Evolutionary conservation across 768 basidiomycete genomes (phyloP).

Genomic region (Suillus alpinus): DNA sequence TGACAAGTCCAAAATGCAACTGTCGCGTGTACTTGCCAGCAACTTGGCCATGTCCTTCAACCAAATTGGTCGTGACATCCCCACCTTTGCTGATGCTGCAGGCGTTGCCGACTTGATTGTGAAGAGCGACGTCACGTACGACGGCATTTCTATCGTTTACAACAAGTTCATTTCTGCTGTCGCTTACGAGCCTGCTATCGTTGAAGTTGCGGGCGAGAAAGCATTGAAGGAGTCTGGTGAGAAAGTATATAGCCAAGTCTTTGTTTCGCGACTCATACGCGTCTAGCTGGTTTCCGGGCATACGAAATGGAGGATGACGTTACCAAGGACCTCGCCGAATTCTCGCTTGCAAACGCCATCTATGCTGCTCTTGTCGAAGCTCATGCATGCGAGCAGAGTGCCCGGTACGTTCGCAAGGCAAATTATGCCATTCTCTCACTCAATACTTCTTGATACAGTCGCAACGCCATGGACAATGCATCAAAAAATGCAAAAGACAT

Average conservation of each 20-base stretch:
- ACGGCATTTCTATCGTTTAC: slow-evolving; percentile 77
- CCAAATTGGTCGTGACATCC: slow-evolving; percentile 96
- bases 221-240: slow-evolving; percentile 77
- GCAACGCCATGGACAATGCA: slow-evolving; percentile 99
- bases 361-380: slow-evolving; percentile 92
- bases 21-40: slow-evolving; percentile 59
- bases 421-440: neutral
- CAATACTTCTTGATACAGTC: slow-evolving; percentile 35
- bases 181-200: slow-evolving; percentile 76
- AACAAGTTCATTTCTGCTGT: slow-evolving; percentile 88
- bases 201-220: slow-evolving; percentile 80
- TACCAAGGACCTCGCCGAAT: slow-evolving; percentile 91
- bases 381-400: slow-evolving; percentile 92
- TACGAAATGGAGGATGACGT: slow-evolving; percentile 99
- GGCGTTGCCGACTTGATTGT: slow-evolving; percentile 91
- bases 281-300: slow-evolving; percentile 79
- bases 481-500: slow-evolving; percentile 98
- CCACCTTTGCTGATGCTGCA: slow-evolving; percentile 94
- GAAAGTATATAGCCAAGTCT: slow-evolving; percentile 27
- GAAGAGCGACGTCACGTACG: slow-evolving; percentile 82
- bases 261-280: slow-evolving; percentile 4
- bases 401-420: slow-evolving; percentile 53
- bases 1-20: slow-evolving; percentile 96
- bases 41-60: slow-evolving; percentile 89
- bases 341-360: slow-evolving; percentile 94